Base-by-base conservation (phyloP, 352 stramenopile species). In the Pythium brassicae region DNA sequence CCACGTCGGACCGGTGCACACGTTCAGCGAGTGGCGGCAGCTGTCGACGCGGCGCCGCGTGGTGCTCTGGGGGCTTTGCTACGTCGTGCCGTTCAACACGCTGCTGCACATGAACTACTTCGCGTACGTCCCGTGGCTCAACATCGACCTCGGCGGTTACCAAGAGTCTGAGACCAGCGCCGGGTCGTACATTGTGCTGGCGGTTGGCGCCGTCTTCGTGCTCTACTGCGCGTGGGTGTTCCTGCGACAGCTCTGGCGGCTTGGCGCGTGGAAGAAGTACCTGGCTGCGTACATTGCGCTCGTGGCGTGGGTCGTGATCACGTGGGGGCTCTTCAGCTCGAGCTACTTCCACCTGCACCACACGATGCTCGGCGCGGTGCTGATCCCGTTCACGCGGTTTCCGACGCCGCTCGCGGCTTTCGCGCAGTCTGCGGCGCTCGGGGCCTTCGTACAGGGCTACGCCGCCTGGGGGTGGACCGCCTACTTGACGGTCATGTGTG, bases 31-130 rank as follows among this genome's bases (percentile, higher is more conserved):
- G 17, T 93, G 79, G 77, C 25, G 57, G 8, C 50, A 54, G 14
- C 52, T 73, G 25, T 37, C 61, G 2, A 26, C 72, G 6, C 57
- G 69, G 42, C 59, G 68, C 8, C 77, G 77, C 20, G 27, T 77
- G 25, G 4, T 87, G 15, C 59, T 87, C 48, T 93, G 81, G 77
- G 58, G 65, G 6, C 7, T 81, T 15, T 87, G 75, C 54, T 91
- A 89, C 44, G 69, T 90, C 10, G 10, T 85, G 22, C 83, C 83
- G 29, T 93, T 69, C 65, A 80, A 89, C 53, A 47, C 79, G 23
- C 66, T 91, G 63, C 69, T 91, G 26, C 81, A 93, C 59, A 72
- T 93, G 63, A 90, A 87, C 52, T 71, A 88, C 53, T 72, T 91
- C 40, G 70, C 68, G 47, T 89, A 85, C 48, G 9, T 91, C 4